Conservation (phyloP, 257 asterid species). For the Leonotis leonurus region DNA sequence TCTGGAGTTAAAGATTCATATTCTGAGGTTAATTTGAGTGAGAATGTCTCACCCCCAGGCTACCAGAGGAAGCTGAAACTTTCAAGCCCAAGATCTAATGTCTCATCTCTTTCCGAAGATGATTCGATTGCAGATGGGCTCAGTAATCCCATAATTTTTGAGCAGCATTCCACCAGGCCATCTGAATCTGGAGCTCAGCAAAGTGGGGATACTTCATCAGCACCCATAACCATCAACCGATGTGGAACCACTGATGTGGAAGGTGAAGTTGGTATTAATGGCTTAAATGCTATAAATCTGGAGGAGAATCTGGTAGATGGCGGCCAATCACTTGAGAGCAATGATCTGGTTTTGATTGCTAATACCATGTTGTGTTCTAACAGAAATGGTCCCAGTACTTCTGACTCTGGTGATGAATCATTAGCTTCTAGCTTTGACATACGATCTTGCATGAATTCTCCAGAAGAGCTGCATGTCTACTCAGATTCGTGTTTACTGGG, state of each 20-base stretch:
- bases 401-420: constrained; percentile 32
- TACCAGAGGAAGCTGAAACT: constrained; percentile 33
- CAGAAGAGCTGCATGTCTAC: constrained; percentile 36
- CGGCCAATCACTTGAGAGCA: constrained; percentile 14
- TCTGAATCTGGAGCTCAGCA: constrained; percentile 27
- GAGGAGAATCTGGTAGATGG: constrained; percentile 26
- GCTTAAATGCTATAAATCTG: constrained; percentile 12
- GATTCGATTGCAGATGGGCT: constrained; percentile 25
- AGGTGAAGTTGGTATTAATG: constrained; percentile 16
- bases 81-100: constrained; percentile 27
- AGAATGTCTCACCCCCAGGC: constrained; percentile 22
- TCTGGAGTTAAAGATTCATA: constrained; percentile 20
- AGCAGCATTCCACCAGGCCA: constrained; percentile 19
- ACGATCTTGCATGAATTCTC: constrained; percentile 32
- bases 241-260: constrained; percentile 15
- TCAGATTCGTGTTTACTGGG: constrained; percentile 21
- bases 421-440: constrained; percentile 30
- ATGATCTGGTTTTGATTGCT: constrained; percentile 15
- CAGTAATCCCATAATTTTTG: constrained; percentile 24
- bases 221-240: constrained; percentile 16
- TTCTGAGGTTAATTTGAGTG: constrained; percentile 22
- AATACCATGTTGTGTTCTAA: constrained; percentile 23
- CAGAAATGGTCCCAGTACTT: constrained; percentile 16
- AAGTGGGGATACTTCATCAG: constrained; percentile 25
- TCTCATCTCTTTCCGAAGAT: constrained; percentile 25